These are phyloP conservation scores for Paramecium sonneborni DNA, from an alignment of 73 alveolate species.

Conservation along the genomic window DNA sequence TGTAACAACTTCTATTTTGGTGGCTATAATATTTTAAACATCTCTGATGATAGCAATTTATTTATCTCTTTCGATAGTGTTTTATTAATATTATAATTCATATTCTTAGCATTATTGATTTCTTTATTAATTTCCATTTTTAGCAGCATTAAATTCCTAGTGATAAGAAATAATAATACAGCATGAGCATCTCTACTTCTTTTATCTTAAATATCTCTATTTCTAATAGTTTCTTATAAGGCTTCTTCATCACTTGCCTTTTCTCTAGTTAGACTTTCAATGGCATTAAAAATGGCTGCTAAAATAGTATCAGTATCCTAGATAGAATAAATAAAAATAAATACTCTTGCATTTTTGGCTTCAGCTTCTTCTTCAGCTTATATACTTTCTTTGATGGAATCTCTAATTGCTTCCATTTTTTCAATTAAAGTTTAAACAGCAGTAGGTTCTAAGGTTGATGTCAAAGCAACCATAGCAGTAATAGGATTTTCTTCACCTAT, in stretches of 20 bases:
- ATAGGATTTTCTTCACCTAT: constrained; percentile 60
- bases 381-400: constrained; percentile 52
- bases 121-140: constrained; percentile 46
- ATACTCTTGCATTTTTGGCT: constrained; percentile 49
- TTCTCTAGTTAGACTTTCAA: constrained; percentile 46
- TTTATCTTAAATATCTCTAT: constrained; percentile 52
- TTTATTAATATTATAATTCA: constrained; percentile 42
- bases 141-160: constrained; percentile 58
- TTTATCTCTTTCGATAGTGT: constrained; percentile 56
- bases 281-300: constrained; percentile 55
- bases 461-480: constrained; percentile 59
- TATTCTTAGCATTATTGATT: constrained; percentile 33
- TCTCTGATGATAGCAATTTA: constrained; percentile 47
- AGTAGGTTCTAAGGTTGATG: constrained; percentile 55
- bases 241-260: constrained; percentile 54
- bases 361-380: constrained; percentile 59
- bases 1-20: constrained; percentile 53
- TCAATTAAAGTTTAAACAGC: constrained; percentile 51
- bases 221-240: constrained; percentile 40
- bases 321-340: background rate
- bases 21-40: constrained; percentile 51
- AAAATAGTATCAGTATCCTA: constrained; percentile 35
- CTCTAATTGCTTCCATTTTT: constrained; percentile 58
- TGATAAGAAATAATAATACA: background rate
- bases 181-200: constrained; percentile 62